Evolutionary conservation across 148 eudicot genomes (phyloP).

Genomic region (Simmondsia chinensis): DNA sequence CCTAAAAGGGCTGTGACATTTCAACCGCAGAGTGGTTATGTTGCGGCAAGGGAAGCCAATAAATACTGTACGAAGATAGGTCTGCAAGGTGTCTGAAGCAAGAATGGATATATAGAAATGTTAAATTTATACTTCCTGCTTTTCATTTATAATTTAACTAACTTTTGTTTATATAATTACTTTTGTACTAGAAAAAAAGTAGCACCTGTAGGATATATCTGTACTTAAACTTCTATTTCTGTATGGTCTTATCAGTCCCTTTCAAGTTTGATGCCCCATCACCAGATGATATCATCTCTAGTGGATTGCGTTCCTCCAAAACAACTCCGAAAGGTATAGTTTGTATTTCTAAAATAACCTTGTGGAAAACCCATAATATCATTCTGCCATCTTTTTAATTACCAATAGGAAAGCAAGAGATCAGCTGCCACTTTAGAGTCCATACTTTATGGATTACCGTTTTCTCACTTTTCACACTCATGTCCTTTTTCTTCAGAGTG

Average conservation of each 20-base stretch:
- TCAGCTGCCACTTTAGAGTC: background rate
- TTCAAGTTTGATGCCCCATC: conserved; percentile 87
- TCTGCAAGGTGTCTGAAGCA: no score
- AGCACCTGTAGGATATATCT: background rate
- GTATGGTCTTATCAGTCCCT: conserved; percentile 41
- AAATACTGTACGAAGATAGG: conserved; percentile 26
- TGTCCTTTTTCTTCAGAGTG: no score
- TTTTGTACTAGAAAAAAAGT: background rate
- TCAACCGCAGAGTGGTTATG: conserved; percentile 34
- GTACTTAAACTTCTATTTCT: conserved; percentile 10
- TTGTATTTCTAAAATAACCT: background rate
- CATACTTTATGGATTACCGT: no score
- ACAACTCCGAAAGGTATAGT: conserved; percentile 43
- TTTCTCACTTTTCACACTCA: no score
- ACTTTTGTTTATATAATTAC: background rate
- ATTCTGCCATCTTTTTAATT: background rate
- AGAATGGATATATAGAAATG: conserved; percentile 4
- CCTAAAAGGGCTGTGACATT: conserved; percentile 30
- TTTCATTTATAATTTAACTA: background rate
- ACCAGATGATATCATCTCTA: conserved; percentile 67
- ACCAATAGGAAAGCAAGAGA: background rate
- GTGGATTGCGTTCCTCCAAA: conserved; percentile 38
- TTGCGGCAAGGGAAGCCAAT: conserved; percentile 30
- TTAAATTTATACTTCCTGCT: background rate
- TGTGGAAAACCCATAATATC: background rate